phyloP scores from a whole-genome alignment of 1,284 basidiomycete genomes.

The Cutaneotrichosporon arboriforme region DNA sequence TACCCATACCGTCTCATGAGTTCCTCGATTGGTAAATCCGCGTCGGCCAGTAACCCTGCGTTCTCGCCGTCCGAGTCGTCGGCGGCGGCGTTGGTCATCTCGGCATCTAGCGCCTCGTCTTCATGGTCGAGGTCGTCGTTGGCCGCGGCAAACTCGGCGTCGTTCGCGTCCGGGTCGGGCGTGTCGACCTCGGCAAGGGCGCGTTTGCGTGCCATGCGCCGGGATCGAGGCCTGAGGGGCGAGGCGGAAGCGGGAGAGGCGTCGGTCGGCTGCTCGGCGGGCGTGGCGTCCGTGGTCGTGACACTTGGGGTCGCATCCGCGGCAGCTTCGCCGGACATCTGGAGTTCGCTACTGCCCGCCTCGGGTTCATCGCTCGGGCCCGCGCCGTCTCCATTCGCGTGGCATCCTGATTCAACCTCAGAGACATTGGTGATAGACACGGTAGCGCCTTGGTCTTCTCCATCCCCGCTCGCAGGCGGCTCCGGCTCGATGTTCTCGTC shows the following conservation, averaged over 20 bases:
- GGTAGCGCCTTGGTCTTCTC: too few species aligned
- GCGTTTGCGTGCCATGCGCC: conserved; percentile 19
- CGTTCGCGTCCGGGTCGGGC: conserved; percentile 44
- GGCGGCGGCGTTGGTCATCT: conserved; percentile 49
- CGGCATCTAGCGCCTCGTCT: conserved; percentile 44
- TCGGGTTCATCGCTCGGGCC: too few species aligned
- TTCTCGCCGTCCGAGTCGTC: conserved; percentile 50
- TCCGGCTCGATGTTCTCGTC: background rate
- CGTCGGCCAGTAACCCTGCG: conserved; percentile 52
- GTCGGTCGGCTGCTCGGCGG: too few species aligned
- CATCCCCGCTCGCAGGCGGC: background rate
- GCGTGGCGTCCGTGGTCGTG: too few species aligned
- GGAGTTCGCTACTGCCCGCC: too few species aligned
- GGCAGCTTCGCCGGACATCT: too few species aligned
- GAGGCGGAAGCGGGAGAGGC: too few species aligned
- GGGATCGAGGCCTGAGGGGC: conserved; percentile 13
- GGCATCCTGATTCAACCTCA: too few species aligned
- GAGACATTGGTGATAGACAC: too few species aligned
- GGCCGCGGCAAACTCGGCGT: conserved; percentile 37
- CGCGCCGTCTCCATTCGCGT: too few species aligned
- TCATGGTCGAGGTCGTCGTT: conserved; percentile 31
- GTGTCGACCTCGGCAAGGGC: conserved; percentile 16
- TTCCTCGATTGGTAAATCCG: conserved; percentile 54
- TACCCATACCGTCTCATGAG: conserved; percentile 53
- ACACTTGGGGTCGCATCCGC: too few species aligned